Base-by-base conservation (phyloP, 2,329 filamentous ascomycete species). In the Aspergillus piperis region DNA sequence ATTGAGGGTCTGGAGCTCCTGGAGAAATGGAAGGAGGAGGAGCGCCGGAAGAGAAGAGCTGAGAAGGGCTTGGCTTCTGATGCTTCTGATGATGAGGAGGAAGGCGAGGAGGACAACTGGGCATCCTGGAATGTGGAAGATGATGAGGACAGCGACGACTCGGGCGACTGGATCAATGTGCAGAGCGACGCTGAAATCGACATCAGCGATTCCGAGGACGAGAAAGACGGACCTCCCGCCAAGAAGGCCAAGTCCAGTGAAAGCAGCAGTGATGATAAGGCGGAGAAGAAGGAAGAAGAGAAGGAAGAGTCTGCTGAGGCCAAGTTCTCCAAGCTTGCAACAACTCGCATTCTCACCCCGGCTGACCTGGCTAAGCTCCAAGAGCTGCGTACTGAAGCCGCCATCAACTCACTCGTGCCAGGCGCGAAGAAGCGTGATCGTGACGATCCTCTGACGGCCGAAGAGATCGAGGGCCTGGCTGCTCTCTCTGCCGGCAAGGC, bases 361-460 rank as follows among this genome's bases (percentile, higher is more conserved):
- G 95, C 95, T 11, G 95, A 99, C 77, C 85, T 98, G n/a, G 89
- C 91, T 67, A 98, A 98, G 75, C 88, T 99, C 19, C 88, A 91
- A 63, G 94, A 97, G 77, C 87, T 99, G 23, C 90, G 91, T 50
- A 82, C 90, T 53, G 82, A 89, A 47, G 87, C 91, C 19, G 85
- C 86, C 38, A 80, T 98, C 50, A 86, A 90, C 64, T 88, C 90
- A 63, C 72, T 80, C 36, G 76, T 88, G 27, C 81, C 83, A 2
- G 73, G 75, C 5, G 69, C 73, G 69, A 69, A 75, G 69, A 63
- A 73, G 54, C 87, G 90, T 48, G 92, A 96, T 75, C 83, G 86
- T 55, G 95, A 98, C 73, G 94, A 97, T 71, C 89, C 90, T 10
- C 82, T 99, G 63, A 97, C 95, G 6, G 92, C 93, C 0, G 90